phyloP scores from a whole-genome alignment of 177 flowering plant species.

The Tripterygium wilfordii region DNA sequence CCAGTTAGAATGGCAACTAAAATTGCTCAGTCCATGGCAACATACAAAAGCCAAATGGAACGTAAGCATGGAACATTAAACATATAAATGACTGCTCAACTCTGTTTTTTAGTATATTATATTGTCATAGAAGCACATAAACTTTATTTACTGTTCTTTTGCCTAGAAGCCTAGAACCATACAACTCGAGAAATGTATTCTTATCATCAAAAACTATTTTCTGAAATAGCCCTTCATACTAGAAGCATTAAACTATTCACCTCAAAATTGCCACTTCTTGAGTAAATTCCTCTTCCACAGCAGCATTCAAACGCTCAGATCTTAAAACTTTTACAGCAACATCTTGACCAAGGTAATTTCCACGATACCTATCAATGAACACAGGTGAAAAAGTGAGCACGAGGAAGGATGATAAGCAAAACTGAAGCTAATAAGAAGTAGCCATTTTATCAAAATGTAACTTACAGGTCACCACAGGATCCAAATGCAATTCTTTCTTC shows the following conservation, averaged over 20 bases:
- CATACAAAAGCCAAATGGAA: no score
- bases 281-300: slow-evolving; percentile 68
- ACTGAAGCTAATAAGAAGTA: not conserved
- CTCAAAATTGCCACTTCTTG: slow-evolving; percentile 87
- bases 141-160: no score
- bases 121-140: no score
- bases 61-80: no score
- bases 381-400: slow-evolving; percentile 7
- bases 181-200: not conserved
- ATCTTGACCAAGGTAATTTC: slow-evolving; percentile 73
- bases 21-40: no score
- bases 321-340: slow-evolving; percentile 85
- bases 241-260: slow-evolving; percentile 26
- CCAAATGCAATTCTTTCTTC: slow-evolving; percentile 88
- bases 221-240: not conserved
- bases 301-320: slow-evolving; percentile 65
- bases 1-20: no score
- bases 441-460: slow-evolving; percentile 2
- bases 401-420: not conserved
- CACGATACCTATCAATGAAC: slow-evolving; percentile 50
- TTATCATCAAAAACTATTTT: not conserved
- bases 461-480: slow-evolving; percentile 94
- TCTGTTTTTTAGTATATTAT: no score
- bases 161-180: no score
- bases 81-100: no score